A percentile compares a stretch with the other conserved stretches of the same genome.
These are phyloP conservation scores for Rutidosis leptorrhynchoides DNA, from an alignment of 129 eudicot species.

Conservation along the genomic window DNA sequence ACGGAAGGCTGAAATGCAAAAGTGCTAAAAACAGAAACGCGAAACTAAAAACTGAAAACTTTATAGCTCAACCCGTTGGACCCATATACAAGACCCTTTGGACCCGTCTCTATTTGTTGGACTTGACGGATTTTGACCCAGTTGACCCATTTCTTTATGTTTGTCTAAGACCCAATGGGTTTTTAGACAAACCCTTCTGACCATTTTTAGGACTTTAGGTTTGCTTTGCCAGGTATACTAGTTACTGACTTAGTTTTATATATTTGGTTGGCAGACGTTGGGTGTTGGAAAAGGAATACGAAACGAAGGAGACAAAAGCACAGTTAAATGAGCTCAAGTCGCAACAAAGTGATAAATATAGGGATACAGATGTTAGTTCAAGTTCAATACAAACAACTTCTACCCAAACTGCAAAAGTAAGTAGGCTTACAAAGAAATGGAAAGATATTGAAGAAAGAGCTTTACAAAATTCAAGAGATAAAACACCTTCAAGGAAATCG, in stretches of 20 bases:
- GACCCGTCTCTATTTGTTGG: too few relatives aligned
- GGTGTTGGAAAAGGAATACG: conserved; percentile 66
- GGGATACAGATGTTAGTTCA: conserved; percentile 16
- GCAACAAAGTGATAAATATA: conserved; percentile 52
- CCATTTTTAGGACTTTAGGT: too few relatives aligned
- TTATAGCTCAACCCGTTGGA: too few relatives aligned
- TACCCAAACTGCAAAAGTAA: conserved; percentile 20
- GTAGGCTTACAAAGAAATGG: conserved; percentile 26
- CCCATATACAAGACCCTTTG: too few relatives aligned
- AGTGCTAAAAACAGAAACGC: too few relatives aligned
- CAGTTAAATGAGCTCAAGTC: conserved; percentile 64
- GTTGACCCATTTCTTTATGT: too few relatives aligned
- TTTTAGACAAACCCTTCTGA: too few relatives aligned
- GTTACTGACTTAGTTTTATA: neutral
- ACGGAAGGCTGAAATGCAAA: too few relatives aligned
- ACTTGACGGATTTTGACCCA: too few relatives aligned
- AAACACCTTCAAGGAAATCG: conserved; percentile 23
- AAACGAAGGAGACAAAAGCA: conserved; percentile 77
- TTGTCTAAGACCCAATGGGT: too few relatives aligned
- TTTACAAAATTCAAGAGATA: conserved; percentile 25
- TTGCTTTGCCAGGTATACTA: neutral
- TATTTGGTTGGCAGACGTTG: conserved; percentile 52
- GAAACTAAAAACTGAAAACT: too few relatives aligned
- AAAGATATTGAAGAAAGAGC: conserved; percentile 33
- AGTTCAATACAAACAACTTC: conserved; percentile 22